Evolutionary conservation across 805 yeast genomes (phyloP), one percentile per base, ranked within the genome.

Genomic region (Diddensiella caesifluorescens): DNA sequence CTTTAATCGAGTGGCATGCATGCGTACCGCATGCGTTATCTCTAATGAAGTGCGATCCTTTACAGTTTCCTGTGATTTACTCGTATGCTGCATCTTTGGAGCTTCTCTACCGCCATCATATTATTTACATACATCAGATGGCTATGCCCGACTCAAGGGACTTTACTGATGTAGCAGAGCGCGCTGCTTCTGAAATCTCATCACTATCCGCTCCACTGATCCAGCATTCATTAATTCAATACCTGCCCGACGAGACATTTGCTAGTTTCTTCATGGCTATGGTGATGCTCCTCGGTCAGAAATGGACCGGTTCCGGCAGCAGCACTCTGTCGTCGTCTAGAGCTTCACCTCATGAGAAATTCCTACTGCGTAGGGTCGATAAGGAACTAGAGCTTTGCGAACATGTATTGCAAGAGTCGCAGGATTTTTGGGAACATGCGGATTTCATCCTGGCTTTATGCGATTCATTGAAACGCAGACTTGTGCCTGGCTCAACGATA

Each of bases 361-460:
- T n/a, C n/a, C n/a, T n/a, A n/a, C n/a, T n/a, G n/a, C n/a, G n/a
- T n/a, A n/a, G n/a, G n/a, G n/a, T n/a, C n/a, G 23, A 31, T 21
- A 32, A 44, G 27, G 47, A 43, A 41, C 27, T 47, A 12, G 34
- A 33, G 16, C 35, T 48, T 6, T 46, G 49, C 26, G 50, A 48
- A 30, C 28, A 36, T 30, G 45, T 48, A 9, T 33, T 48, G 3
- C 37, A 39, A 10, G 42, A 42, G 27, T 38, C 48, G 3, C 51
- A 48, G 39, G 50, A 46, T 27, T 42, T 42, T 22, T 48, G 50
- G 50, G 51, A 48, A 22, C 51, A 48, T 29, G 49, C 51, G 4
- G 48, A 35, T 30, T 48, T 48, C 45, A 26, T 46, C 4, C 23
- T 46, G 4, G 45, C 48, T 3, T 22, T 46, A 20, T 44, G 46